Evolutionary conservation across 129 eudicot species (phyloP).

Genomic region (Flaveria trinervia): DNA sequence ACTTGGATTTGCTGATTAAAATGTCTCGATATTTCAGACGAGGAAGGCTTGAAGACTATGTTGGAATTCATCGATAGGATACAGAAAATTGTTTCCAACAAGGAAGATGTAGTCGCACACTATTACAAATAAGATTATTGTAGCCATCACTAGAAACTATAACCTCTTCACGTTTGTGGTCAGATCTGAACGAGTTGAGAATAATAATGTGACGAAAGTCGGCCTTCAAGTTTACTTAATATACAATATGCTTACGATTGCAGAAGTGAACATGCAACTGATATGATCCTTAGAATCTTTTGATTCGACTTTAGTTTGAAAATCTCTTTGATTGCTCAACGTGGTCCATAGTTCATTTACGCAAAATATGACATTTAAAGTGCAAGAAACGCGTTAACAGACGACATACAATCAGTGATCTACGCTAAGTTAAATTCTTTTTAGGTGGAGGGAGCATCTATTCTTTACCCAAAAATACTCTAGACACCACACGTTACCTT

Average conservation of each 20-base stretch:
- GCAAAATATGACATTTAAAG: no score
- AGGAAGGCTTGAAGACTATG: constrained; percentile 51
- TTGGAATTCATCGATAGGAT: constrained; percentile 54
- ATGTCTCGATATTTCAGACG: constrained; percentile 43
- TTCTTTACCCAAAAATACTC: no score
- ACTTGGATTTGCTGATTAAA: neutral
- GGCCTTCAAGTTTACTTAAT: neutral
- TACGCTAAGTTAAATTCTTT: no score
- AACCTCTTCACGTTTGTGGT: neutral
- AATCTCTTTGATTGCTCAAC: neutral
- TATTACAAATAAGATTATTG: neutral
- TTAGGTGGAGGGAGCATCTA: no score
- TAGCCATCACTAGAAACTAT: neutral
- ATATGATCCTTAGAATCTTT: neutral
- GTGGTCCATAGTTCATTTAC: neutral
- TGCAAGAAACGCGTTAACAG: neutral
- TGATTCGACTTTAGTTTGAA: neutral
- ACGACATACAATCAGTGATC: neutral
- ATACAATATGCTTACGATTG: neutral
- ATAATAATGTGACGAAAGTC: neutral
- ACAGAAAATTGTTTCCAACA: constrained; percentile 39
- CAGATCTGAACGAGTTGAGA: neutral
- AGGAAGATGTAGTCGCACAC: constrained; percentile 28
- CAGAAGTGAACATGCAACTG: neutral
- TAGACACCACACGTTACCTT: no score